Conservation (phyloP, 2,329 filamentous ascomycete genomes). For the Knoxdaviesia capensis region DNA sequence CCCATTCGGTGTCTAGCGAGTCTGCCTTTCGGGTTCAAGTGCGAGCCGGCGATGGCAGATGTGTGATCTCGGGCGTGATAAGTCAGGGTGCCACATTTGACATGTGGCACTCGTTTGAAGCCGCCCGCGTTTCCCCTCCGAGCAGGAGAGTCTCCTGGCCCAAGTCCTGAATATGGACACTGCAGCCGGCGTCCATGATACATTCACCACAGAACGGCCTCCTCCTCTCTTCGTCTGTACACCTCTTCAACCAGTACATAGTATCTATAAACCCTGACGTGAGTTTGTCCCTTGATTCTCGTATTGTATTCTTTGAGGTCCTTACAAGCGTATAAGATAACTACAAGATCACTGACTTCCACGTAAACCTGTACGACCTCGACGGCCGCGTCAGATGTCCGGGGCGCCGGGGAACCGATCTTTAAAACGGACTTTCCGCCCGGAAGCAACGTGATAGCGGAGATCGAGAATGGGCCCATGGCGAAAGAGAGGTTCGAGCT, state of each 20-base stretch:
- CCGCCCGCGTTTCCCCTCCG: no score
- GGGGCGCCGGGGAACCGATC: neutral
- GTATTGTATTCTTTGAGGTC: neutral
- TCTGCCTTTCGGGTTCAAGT: no score
- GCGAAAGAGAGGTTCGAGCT: slow-evolving; percentile 12
- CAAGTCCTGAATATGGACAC: no score
- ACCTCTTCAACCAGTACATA: neutral
- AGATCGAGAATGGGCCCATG: slow-evolving; percentile 14
- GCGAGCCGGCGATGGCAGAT: no score
- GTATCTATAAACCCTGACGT: neutral
- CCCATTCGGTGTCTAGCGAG: neutral
- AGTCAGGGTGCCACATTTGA: no score
- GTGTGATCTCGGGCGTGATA: no score
- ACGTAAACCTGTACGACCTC: neutral
- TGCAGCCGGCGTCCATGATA: no score
- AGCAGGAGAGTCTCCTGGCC: no score
- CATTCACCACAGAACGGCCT: no score
- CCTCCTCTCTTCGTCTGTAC: no score
- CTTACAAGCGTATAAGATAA: neutral
- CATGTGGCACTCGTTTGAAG: no score
- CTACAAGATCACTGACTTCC: neutral
- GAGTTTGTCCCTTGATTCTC: neutral
- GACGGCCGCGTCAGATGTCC: neutral
- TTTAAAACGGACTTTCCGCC: neutral
- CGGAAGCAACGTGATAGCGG: neutral